A percentile compares a stretch with the other conserved stretches of the same genome.
Conservation (phyloP, 73 alveolate genomes). For the Durusdinium trenchii region DNA sequence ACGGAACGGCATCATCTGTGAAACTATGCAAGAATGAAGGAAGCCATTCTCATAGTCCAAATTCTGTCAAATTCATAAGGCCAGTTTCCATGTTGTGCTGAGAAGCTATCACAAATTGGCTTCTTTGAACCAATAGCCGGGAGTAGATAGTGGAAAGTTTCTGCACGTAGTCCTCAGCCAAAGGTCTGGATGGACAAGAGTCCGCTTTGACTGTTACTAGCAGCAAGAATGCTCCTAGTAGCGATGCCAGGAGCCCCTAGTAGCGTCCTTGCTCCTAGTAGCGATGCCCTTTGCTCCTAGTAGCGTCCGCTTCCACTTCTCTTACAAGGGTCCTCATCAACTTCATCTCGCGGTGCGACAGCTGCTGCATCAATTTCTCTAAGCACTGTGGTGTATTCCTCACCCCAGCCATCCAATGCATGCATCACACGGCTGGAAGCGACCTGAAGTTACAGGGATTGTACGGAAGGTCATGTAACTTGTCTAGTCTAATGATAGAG, state of each 20-base stretch:
- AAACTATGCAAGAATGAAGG: too few relatives aligned
- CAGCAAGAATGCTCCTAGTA: too few relatives aligned
- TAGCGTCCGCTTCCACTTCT: background rate
- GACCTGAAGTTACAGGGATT: background rate
- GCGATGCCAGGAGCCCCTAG: too few relatives aligned
- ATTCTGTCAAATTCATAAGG: too few relatives aligned
- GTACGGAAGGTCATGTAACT: too few relatives aligned
- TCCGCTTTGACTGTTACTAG: background rate
- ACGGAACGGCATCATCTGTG: too few relatives aligned
- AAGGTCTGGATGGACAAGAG: too few relatives aligned
- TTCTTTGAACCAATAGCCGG: constrained; percentile 65
- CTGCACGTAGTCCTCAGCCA: constrained; percentile 39
- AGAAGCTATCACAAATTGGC: constrained; percentile 60
- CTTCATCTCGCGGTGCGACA: background rate
- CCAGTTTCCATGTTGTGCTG: too few relatives aligned
- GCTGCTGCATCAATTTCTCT: constrained; percentile 39
- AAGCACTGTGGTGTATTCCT: constrained; percentile 4
- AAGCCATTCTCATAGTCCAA: too few relatives aligned
- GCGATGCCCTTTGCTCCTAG: too few relatives aligned
- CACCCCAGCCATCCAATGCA: constrained; percentile 46
- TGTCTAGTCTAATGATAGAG: too few relatives aligned
- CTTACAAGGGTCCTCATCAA: background rate
- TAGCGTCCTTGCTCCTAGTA: too few relatives aligned
- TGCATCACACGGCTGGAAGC: constrained; percentile 7
- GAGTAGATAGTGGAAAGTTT: constrained; percentile 62